Evolutionary conservation across 192 early-diverging fungal species (phyloP).

Genomic region (Coemansia sp.): DNA sequence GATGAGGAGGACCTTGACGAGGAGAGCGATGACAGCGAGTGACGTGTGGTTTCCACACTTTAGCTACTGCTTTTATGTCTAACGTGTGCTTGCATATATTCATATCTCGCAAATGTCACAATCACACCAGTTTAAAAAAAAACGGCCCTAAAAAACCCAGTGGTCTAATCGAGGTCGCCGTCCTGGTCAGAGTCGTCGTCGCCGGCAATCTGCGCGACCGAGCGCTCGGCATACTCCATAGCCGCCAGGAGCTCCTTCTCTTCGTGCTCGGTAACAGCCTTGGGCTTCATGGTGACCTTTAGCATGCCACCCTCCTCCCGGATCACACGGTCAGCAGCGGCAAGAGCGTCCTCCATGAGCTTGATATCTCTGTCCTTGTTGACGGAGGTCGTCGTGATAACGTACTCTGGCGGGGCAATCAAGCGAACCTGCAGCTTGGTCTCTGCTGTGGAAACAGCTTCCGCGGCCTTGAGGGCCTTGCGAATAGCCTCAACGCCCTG

Average conservation of each 20-base stretch:
- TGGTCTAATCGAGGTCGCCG: constrained; percentile 6
- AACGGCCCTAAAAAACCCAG: background rate
- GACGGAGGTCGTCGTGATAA: constrained; percentile 79
- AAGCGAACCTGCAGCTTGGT: constrained; percentile 83
- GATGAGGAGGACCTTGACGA: constrained; percentile 7
- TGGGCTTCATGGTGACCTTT: constrained; percentile 87
- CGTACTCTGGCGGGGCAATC: constrained; percentile 93
- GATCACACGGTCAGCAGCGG: constrained; percentile 76
- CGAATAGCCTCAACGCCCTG: constrained; percentile 97
- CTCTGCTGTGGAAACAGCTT: constrained; percentile 73
- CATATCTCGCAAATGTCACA: background rate
- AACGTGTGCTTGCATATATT: background rate
- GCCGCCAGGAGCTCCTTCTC: constrained; percentile 89
- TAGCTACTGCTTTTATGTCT: background rate
- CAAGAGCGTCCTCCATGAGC: constrained; percentile 85
- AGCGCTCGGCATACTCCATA: constrained; percentile 84
- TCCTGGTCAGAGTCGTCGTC: constrained; percentile 81
- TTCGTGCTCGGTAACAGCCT: constrained; percentile 86
- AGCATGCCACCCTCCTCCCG: constrained; percentile 67
- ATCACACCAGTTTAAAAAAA: background rate
- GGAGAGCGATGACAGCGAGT: background rate
- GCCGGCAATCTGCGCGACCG: constrained; percentile 89
- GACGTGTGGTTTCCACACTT: background rate
- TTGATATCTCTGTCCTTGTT: constrained; percentile 85
- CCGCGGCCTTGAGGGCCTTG: constrained; percentile 81